Percentiles rank a stretch among this genome's conserved stretches.
phyloP scores from a whole-genome alignment of 768 basidiomycete genomes.

The Termitomyces sp. region DNA sequence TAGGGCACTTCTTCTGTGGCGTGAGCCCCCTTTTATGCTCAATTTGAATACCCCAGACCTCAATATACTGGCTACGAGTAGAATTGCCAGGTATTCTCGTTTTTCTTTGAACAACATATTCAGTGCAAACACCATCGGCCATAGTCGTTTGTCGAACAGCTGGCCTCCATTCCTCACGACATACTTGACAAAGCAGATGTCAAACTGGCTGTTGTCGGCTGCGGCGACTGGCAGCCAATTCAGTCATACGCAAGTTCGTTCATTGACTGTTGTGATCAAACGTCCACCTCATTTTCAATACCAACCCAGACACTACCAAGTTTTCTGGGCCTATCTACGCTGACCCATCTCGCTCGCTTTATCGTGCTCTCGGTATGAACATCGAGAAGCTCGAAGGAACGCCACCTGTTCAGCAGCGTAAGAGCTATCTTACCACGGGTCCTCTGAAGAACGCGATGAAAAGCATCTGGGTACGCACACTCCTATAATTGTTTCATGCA shows the following conservation, averaged over 20 bases:
- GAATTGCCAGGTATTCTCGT: conserved; percentile 38
- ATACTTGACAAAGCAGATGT: conserved; percentile 36
- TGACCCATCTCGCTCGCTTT: conserved; percentile 60
- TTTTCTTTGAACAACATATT: not conserved
- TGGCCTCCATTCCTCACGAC: conserved; percentile 39
- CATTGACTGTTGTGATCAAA: not conserved
- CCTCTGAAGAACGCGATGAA: conserved; percentile 26
- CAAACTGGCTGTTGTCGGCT: conserved; percentile 53
- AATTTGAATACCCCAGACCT: not conserved
- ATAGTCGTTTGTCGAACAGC: conserved; percentile 47
- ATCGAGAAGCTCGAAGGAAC: conserved; percentile 42
- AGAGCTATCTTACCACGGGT: conserved; percentile 42
- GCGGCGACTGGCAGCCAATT: conserved; percentile 55
- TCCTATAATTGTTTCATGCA: not conserved
- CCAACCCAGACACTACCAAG: conserved; percentile 37
- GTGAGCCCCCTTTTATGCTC: conserved; percentile 31
- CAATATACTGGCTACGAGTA: conserved; percentile 6
- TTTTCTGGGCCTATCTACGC: conserved; percentile 56
- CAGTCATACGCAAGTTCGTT: conserved; percentile 43
- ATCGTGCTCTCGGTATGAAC: conserved; percentile 59
- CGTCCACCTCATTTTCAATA: not conserved
- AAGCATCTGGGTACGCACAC: conserved; percentile 44
- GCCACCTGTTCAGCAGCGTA: conserved; percentile 40
- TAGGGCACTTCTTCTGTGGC: conserved; percentile 68
- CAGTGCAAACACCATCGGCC: not conserved